These are phyloP conservation scores for Trichoderma harzianum DNA, from an alignment of 2,329 filamentous ascomycete genomes.

Conservation along the genomic window DNA sequence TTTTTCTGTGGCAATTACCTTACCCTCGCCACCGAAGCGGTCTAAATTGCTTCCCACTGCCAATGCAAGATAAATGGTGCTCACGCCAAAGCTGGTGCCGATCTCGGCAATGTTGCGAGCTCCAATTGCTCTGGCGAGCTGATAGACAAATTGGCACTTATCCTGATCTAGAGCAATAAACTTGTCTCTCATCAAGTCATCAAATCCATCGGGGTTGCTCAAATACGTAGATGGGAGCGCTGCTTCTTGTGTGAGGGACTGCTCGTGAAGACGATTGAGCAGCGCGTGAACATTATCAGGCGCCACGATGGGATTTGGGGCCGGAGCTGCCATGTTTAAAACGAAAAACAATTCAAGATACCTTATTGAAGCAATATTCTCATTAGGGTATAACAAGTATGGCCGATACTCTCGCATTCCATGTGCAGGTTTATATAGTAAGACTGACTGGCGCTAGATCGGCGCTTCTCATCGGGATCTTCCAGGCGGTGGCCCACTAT, in stretches of 20 bases:
- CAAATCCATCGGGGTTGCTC: constrained; percentile 17
- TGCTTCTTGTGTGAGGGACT: constrained; percentile 19
- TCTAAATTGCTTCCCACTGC: constrained; percentile 49
- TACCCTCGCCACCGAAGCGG: constrained; percentile 23
- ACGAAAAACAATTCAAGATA: background rate
- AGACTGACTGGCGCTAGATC: background rate
- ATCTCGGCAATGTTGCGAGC: constrained; percentile 57
- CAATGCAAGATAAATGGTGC: constrained; percentile 60
- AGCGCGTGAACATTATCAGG: constrained; percentile 17
- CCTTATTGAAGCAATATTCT: background rate
- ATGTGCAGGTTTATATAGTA: background rate
- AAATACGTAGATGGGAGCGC: constrained; percentile 10
- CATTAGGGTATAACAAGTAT: background rate
- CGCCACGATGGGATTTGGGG: constrained; percentile 11
- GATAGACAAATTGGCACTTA: constrained; percentile 56
- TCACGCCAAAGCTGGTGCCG: constrained; percentile 60
- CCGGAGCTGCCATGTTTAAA: background rate
- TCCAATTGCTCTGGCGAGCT: constrained; percentile 46
- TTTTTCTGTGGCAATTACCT: constrained; percentile 59
- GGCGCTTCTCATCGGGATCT: background rate
- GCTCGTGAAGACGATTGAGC: constrained; percentile 19
- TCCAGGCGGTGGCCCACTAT: background rate
- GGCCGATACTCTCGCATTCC: background rate
- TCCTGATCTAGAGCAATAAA: constrained; percentile 59
- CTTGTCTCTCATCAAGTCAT: constrained; percentile 49